Base-by-base conservation (phyloP, 257 asterid species). In the Scutellaria minor region DNA sequence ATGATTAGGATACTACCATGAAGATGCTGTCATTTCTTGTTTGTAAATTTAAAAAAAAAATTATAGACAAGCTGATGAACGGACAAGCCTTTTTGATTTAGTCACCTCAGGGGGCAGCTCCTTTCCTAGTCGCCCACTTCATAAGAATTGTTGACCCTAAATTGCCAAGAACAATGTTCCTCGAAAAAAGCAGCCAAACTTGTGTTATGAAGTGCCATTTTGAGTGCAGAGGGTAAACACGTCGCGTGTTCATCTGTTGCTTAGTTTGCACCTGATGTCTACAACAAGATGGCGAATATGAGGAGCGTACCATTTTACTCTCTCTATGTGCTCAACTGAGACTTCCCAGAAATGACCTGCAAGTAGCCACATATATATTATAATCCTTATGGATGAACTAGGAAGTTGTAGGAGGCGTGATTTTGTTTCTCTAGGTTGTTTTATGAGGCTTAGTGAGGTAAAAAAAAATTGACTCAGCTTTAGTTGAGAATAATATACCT, bases 271-370 rank as follows among this genome's bases (percentile, higher is more conserved):
- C 39, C 83, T 85, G 37, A 92, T 85, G 63, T 95, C 98, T 14
- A 80, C 88, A 39, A 95, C 99, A 27, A 95, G 90, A 80, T 95
- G 99, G 45, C 98, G 96, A 12, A 90, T 83, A 60, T 78, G 97
- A 5, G 99, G 99, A 31, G 97, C 99, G 40, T 95, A 95, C 96
- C 98, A 90, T 82, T 95, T 95, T 52, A 95, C 99, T 75, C 96
- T 90, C 83, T 92, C 98, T 0, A 88, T 71, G 13, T 92, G 98
- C 18, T 87, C 84, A 3, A 88, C 83, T 0, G 85, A 81, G 22
- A 92, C 92, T 63, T 90, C 87, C 96, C 97, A 95, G 12, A 7
- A 15, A 58, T 66, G 85, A 61, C 97, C 99, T 95, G 93, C 76
- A 55, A 20, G 24, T 22, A 53, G 39, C 27, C 27, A 24, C 41